Base-by-base conservation (phyloP, 257 asterid species). In the Parsonsia alboflavescens region DNA sequence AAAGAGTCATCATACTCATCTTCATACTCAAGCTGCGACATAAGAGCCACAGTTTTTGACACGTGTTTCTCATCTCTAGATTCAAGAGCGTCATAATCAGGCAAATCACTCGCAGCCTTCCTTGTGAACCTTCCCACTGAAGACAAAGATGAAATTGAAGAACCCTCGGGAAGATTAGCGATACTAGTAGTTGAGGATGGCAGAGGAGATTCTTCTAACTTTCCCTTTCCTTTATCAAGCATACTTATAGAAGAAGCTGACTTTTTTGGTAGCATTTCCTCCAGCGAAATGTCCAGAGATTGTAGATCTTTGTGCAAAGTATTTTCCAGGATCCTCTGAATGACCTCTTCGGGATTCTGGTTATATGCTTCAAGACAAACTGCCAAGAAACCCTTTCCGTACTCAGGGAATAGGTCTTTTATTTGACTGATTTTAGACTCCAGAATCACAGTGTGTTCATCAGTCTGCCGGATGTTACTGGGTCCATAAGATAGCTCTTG, bases 1-100 rank as follows among this genome's bases (percentile, higher is more conserved):
- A 92, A 95, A 22, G 99, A 95, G 77, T 92, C 99, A 15, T 95
- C 99, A 72, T 94, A 94, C 87, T 94, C 99, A 59, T 94, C 99
- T 78, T 94, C 99, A 39, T 94, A 94, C 88, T 94, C 97, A 0
- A 89, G 87, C 78, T 90, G 99, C 57, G 89, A 86, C 33, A 83
- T 75, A 70, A 94, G 91, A 36, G 91, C 88, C 33, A 90, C 87
- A n/a, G 94, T 90, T 85, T 87, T 90, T 17, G 86, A 89, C 82
- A 80, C 17, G 65, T 85, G 88, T 69, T 77, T 78, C 8, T 87
- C 88, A 48, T 73, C 82, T 77, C 78, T 85, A 52, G 85, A 79
- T 73, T 94, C 72, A 1, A 92, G 89, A 63, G 82, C 78, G 81
- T 75, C 76, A 26, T 82, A 82, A 63, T 84, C 88, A 21, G 92